Base-by-base conservation (phyloP, 176 grass and related monocot species). In the Alopecurus myosuroides region DNA sequence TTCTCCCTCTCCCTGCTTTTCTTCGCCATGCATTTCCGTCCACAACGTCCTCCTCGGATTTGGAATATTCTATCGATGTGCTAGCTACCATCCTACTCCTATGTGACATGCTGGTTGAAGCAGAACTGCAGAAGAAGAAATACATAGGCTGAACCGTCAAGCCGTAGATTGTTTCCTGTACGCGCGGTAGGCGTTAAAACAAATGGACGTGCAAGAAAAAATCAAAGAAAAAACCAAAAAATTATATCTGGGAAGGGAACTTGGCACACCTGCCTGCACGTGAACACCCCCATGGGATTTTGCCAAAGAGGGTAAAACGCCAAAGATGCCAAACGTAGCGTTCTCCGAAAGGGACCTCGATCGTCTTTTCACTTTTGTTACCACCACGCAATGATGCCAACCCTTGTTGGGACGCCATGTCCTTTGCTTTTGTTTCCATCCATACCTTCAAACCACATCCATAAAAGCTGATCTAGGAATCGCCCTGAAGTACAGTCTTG, bases 301-400 rank as follows among this genome's bases (percentile, higher is more conserved):
- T 74, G 63, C 79, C 84, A 11, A 57, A 79, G 37, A 25, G 74
- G 57, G 80, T 70, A 66, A 56, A 66, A 50, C 58, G 29, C 40
- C 77, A 77, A 44, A 74, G 80, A 90, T 86, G 60, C 88, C 74
- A 86, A 79, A 66, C 88, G 88, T 86, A 79, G 57, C 88, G 88
- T 86, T 86, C 56, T 42, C 1, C 45, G 74, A 86, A 90, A 82
- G 88, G 74, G 63, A 56, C 45, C 45, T 50, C 71, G n/a, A 44
- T 25, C 72, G n/a, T n/a, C n/a, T n/a, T 13, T 28, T 46, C 65
- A 68, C 66, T 82, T 90, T 73, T 23, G 3, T 50, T 13, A 13
- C 35, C 42, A 60, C 12, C 49, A 39, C 48, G 31, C 70, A 61
- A 85, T 77, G 83, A 63, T 82, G 70, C 72, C 78, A 77, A 52